A percentile compares a stretch with the other conserved stretches of the same genome.
phyloP scores from a whole-genome alignment of 1,139 yeast genomes.

The Diutina mesorugosa region DNA sequence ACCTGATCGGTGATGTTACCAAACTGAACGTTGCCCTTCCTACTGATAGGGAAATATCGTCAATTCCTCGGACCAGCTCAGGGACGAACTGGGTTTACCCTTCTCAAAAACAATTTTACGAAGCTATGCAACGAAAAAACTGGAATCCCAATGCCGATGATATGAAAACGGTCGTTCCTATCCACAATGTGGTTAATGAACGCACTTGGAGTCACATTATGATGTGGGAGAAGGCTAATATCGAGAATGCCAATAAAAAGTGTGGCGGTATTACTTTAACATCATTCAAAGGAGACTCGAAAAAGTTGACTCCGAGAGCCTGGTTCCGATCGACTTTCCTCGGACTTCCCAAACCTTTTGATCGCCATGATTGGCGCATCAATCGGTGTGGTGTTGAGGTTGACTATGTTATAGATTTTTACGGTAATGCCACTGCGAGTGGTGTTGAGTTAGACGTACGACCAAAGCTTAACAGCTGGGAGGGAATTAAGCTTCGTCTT shows the following conservation, averaged over 20 bases:
- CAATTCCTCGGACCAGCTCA: conserved; percentile 70
- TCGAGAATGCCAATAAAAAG: conserved; percentile 29
- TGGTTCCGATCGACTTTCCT: conserved; percentile 48
- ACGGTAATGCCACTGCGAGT: conserved; percentile 30
- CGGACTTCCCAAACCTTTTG: conserved; percentile 75
- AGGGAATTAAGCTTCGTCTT: conserved; percentile 65
- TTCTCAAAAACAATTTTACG: conserved; percentile 86
- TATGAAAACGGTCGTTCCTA: conserved; percentile 86
- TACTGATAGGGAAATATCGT: conserved; percentile 61
- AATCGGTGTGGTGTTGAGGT: conserved; percentile 74
- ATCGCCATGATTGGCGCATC: conserved; percentile 93
- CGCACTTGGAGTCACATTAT: conserved; percentile 80
- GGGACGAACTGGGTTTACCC: conserved; percentile 83
- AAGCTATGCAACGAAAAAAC: conserved; percentile 84
- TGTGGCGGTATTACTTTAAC: conserved; percentile 85
- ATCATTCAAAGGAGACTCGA: conserved; percentile 80
- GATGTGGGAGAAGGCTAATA: conserved; percentile 63
- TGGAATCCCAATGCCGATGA: conserved; percentile 77
- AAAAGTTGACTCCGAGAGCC: conserved; percentile 81
- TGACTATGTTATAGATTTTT: conserved; percentile 90
- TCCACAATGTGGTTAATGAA: conserved; percentile 90
- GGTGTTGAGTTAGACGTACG: conserved; percentile 77
- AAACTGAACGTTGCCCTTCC: conserved; percentile 31
- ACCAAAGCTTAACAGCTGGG: conserved; percentile 73
- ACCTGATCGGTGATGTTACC: conserved; percentile 12